Conservation (phyloP, 106 monocot genomes). For the Phalaenopsis aphrodite region DNA sequence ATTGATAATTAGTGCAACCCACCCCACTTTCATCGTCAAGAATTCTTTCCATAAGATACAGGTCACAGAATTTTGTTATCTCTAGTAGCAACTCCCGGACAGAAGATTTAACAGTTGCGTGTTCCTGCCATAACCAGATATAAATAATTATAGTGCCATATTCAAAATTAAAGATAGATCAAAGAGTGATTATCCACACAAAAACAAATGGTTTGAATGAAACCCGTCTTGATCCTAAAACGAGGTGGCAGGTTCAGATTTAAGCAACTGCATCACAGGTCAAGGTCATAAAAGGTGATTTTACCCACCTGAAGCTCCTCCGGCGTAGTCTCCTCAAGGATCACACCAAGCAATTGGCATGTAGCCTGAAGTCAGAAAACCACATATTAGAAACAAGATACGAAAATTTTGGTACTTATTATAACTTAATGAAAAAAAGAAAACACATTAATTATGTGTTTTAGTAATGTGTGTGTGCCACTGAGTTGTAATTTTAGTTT, state of each 20-base stretch:
- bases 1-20: slow-evolving; percentile 1
- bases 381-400: background rate
- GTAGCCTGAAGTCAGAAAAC: slow-evolving; percentile 31
- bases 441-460: background rate
- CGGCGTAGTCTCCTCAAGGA: slow-evolving; percentile 52
- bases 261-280: background rate
- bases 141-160: background rate
- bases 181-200: background rate
- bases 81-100: slow-evolving; percentile 51
- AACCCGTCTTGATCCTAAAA: background rate
- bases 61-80: slow-evolving; percentile 55
- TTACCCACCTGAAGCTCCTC: slow-evolving; percentile 59
- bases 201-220: background rate
- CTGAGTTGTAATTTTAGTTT: too few species aligned
- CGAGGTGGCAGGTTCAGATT: background rate
- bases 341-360: slow-evolving; percentile 46
- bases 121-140: slow-evolving; percentile 23
- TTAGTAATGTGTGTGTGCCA: too few species aligned
- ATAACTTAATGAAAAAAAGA: background rate
- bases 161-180: background rate
- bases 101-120: slow-evolving; percentile 49
- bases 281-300: background rate
- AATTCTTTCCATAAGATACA: slow-evolving; percentile 70
- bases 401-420: background rate
- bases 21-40: slow-evolving; percentile 68